phyloP scores from a whole-genome alignment of 257 asterid genomes.

The Solanum chmielewskii region DNA sequence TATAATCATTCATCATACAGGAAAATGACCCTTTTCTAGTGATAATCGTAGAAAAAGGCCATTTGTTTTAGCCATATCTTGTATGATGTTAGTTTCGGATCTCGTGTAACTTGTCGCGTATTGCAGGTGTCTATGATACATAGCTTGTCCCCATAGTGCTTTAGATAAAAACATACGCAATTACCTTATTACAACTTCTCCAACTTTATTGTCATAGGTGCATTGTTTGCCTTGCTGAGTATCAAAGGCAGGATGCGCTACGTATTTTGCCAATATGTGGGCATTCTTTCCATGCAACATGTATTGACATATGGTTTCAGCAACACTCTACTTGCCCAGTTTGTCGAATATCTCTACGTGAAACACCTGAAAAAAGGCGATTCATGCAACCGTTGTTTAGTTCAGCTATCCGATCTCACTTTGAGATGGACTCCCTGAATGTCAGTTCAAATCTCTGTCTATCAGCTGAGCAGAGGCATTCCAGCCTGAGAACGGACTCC shows the following conservation, averaged over 20 bases:
- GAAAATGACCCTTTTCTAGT: background rate
- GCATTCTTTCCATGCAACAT: conserved; percentile 62
- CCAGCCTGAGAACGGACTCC: conserved; percentile 18
- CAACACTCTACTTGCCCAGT: conserved; percentile 80
- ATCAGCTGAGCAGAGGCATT: conserved; percentile 14
- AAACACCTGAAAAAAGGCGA: conserved; percentile 41
- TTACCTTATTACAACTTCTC: background rate
- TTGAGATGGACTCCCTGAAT: conserved; percentile 17
- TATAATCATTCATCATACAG: background rate
- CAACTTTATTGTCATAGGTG: conserved; percentile 33
- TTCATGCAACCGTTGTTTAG: conserved; percentile 63
- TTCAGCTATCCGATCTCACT: conserved; percentile 51
- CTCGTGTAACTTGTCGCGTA: background rate
- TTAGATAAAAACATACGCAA: background rate
- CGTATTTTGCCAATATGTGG: conserved; percentile 66
- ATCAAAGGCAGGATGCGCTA: conserved; percentile 51
- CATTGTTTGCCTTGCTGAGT: conserved; percentile 63
- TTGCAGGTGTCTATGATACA: background rate
- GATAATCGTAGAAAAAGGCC: background rate
- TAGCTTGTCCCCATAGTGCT: background rate
- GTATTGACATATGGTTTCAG: conserved; percentile 78
- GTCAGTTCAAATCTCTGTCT: conserved; percentile 23
- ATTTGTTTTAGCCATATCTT: background rate
- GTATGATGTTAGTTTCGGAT: background rate
- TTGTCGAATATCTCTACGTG: conserved; percentile 70